Evolutionary conservation across 202 grass and related monocot genomes (phyloP), one percentile per base, ranked within the genome.

Genomic region (Setaria italica): DNA sequence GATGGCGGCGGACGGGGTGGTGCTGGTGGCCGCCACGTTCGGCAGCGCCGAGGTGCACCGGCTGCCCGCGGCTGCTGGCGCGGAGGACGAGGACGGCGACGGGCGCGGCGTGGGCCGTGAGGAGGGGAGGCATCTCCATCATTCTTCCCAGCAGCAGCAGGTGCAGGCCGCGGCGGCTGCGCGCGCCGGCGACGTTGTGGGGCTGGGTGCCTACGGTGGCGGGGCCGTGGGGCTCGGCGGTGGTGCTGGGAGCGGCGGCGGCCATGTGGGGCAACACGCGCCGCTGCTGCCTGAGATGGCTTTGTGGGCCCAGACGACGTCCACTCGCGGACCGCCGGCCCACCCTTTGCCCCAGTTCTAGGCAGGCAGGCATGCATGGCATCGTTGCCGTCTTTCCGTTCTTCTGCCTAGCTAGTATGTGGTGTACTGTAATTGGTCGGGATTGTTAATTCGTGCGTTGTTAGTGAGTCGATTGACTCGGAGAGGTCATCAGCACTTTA

Each of bases 1-100:
- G 88, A 92, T 70, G 41, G 77, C 88, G 0, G 87, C 83, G 10
- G 92, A 87, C 0, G 84, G 76, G 9, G 47, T 97, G 25, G 83
- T 97, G 50, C 48, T 97, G 11, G 77, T 97, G 21, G 91, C 90
- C 16, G 90, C 94, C 34, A 74, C 90, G 77, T 97, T 94, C 48
- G 25, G 63, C 0, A 45, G 60, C 41, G 89, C 91, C 20, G 88
- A 97, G 80, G 70, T 94, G 68, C 80, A 92, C 81, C 79, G 88
- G 25, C 50, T 92, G 20, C 87, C 90, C 21, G 57, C 51, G 0
- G 71, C 73, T 1, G 37, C 45, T 1, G 84, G 25, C 13, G 74
- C 42, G 0, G 62, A 73, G 32, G 72, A 85, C 9, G 88, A 13
- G 39, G 55, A 35, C 32, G 72, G 10, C 3, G 64, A 77, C 12